phyloP scores from a whole-genome alignment of 1,139 yeast species.

The Saccharomycopsis phalli region DNA sequence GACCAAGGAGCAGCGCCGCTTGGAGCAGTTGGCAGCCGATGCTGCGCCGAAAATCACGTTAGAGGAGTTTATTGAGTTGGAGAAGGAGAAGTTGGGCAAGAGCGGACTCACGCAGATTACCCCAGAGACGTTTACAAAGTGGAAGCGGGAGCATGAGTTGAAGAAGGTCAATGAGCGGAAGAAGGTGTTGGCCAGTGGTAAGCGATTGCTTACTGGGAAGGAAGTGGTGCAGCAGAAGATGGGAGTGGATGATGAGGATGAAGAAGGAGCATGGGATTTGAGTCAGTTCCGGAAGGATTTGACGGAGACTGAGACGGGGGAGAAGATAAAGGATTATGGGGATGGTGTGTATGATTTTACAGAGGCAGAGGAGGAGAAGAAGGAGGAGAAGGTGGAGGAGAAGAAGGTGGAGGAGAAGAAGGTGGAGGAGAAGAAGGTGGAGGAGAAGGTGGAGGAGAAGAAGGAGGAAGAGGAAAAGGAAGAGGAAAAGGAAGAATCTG shows the following conservation, averaged over 20 bases:
- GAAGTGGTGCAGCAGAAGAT: slow-evolving; percentile 72
- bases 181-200: slow-evolving; percentile 42
- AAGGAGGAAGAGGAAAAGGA: background rate
- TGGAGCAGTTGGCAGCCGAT: slow-evolving; percentile 81
- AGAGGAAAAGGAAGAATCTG: no score
- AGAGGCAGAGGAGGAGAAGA: background rate
- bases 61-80: slow-evolving; percentile 93
- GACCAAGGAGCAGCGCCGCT: slow-evolving; percentile 89
- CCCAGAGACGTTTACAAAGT: slow-evolving; percentile 65
- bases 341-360: slow-evolving; percentile 28
- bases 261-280: slow-evolving; percentile 63
- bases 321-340: slow-evolving; percentile 48
- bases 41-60: slow-evolving; percentile 83
- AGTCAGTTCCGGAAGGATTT: slow-evolving; percentile 45
- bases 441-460: background rate
- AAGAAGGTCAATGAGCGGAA: slow-evolving; percentile 54
- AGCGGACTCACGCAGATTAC: slow-evolving; percentile 82
- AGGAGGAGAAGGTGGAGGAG: background rate
- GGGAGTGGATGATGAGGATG: slow-evolving; percentile 36
- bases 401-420: background rate
- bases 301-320: slow-evolving; percentile 31
- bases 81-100: slow-evolving; percentile 64
- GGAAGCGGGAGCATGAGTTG: slow-evolving; percentile 68
- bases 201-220: slow-evolving; percentile 59
- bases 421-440: background rate